These are phyloP conservation scores for Papilionanthe hybrid DNA, from an alignment of 116 monocot species.

Conservation along the genomic window DNA sequence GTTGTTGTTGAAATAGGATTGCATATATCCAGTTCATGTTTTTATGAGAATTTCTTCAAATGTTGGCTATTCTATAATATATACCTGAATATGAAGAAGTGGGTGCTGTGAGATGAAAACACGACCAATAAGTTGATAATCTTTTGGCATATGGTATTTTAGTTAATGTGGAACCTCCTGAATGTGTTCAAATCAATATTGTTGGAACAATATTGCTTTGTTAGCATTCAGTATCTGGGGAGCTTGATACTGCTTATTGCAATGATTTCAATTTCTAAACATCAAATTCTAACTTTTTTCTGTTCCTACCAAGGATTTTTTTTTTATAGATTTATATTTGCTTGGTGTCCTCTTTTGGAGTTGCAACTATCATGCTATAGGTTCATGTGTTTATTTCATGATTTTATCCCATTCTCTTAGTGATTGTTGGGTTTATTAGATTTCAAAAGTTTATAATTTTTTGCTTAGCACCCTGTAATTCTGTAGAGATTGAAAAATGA, in stretches of 20 bases:
- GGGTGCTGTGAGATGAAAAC: background rate
- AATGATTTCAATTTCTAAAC: background rate
- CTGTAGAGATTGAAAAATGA: background rate
- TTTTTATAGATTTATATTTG: background rate
- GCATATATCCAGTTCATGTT: background rate
- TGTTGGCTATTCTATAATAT: background rate
- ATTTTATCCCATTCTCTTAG: background rate
- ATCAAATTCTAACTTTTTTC: conserved; percentile 1
- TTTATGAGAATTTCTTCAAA: background rate
- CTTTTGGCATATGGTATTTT: background rate
- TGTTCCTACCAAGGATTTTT: background rate
- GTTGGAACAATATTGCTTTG: no score
- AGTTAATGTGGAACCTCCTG: background rate
- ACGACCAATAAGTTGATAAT: background rate
- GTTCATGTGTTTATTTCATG: background rate
- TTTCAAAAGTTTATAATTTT: background rate
- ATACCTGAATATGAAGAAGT: background rate
- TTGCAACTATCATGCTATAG: background rate
- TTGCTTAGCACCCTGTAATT: background rate
- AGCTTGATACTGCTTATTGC: background rate
- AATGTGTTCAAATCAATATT: background rate
- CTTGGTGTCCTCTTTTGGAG: background rate
- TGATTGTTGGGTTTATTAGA: background rate
- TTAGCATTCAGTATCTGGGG: background rate
- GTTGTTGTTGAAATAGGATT: no score